Evolutionary conservation across 1,284 basidiomycete genomes (phyloP).

Genomic region (Anthracocystis walkeri): DNA sequence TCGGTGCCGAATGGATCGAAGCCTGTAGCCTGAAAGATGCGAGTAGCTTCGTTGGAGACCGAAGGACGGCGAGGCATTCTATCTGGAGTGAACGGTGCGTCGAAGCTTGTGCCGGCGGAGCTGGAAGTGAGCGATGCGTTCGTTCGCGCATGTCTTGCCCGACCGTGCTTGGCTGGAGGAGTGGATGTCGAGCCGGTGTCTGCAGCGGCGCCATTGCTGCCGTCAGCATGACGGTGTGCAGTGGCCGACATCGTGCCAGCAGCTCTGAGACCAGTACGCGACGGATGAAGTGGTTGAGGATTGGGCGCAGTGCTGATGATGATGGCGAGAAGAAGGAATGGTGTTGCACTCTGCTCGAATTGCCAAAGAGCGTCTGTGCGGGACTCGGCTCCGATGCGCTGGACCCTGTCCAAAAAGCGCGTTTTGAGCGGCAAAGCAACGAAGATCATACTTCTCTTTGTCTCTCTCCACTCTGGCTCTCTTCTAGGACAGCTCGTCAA

Average conservation of each 20-base stretch:
- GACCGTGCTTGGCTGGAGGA: constrained; percentile 25
- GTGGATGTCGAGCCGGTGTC: constrained; percentile 4
- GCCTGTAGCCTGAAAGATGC: constrained; percentile 43
- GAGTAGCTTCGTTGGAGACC: constrained; percentile 26
- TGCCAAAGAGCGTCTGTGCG: constrained; percentile 27
- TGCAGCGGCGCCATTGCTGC: constrained; percentile 1
- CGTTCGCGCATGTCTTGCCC: constrained; percentile 39
- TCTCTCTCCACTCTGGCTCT: neutral
- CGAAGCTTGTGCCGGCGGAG: constrained; percentile 14
- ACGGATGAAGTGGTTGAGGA: neutral
- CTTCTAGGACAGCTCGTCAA: neutral
- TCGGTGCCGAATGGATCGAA: constrained; percentile 47
- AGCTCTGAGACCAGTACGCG: neutral
- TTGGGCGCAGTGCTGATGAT: constrained; percentile 2
- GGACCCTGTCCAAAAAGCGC: constrained; percentile 25
- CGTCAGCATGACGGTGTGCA: constrained; percentile 8
- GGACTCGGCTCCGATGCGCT: constrained; percentile 27
- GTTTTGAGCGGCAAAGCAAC: constrained; percentile 1
- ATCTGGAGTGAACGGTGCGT: constrained; percentile 4
- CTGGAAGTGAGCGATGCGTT: constrained; percentile 50
- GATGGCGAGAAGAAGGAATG: constrained; percentile 11
- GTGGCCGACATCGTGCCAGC: constrained; percentile 19
- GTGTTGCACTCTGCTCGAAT: constrained; percentile 8
- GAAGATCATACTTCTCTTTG: neutral
- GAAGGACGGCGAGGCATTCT: constrained; percentile 16